phyloP scores from a whole-genome alignment of 345 rosid genomes.

The Isatis tinctoria region DNA sequence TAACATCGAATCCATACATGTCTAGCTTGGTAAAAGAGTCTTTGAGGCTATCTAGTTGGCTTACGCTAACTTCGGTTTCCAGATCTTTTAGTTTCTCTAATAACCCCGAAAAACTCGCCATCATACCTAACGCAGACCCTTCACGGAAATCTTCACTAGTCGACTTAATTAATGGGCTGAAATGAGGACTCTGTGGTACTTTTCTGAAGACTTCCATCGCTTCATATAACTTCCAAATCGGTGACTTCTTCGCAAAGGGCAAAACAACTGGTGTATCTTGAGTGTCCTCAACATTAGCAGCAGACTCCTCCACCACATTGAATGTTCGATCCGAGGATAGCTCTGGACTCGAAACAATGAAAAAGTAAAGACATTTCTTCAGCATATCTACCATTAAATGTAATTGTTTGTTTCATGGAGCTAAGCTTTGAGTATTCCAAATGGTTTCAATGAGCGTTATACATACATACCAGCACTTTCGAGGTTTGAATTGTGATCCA shows the following conservation, averaged over 20 bases:
- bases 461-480: neutral
- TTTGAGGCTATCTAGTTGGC: slow-evolving; percentile 37
- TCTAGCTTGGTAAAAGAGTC: slow-evolving; percentile 49
- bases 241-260: neutral
- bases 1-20: slow-evolving; percentile 56
- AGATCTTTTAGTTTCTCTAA: slow-evolving; percentile 44
- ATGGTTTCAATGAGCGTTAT: neutral
- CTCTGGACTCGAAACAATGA: neutral
- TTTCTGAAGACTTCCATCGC: neutral
- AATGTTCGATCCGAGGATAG: neutral
- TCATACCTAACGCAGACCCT: slow-evolving; percentile 33
- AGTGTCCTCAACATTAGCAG: neutral
- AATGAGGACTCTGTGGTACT: neutral
- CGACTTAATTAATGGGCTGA: neutral
- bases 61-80: slow-evolving; percentile 28
- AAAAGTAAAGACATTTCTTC: neutral
- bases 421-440: neutral
- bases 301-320: neutral
- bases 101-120: slow-evolving; percentile 51
- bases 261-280: neutral
- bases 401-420: neutral
- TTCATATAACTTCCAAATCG: neutral
- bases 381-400: neutral
- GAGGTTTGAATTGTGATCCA: neutral
- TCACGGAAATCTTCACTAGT: neutral